These are phyloP conservation scores for Barnettozyma sucrosica DNA, from an alignment of 805 yeast species.

Conservation along the genomic window DNA sequence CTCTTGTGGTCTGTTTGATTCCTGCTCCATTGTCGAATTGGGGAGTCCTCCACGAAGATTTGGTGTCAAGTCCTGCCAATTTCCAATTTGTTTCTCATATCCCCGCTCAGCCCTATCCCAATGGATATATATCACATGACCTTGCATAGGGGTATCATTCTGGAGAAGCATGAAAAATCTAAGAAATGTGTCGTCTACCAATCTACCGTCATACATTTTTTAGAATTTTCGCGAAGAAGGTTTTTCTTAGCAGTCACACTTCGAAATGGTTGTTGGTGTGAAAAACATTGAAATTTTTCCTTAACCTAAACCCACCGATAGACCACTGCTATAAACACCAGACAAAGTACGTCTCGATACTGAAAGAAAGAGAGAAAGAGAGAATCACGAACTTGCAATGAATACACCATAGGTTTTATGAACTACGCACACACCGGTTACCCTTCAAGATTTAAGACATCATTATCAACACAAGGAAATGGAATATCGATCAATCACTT, in stretches of 20 bases:
- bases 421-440: too few relatives aligned
- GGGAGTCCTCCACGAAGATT: not conserved
- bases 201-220: not conserved
- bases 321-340: constrained; percentile 12
- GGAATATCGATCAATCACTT: not conserved
- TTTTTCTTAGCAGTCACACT: constrained; percentile 8
- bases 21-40: not conserved
- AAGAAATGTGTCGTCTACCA: not conserved
- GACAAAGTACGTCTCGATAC: constrained; percentile 23
- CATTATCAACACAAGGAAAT: too few relatives aligned
- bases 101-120: not conserved
- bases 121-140: not conserved
- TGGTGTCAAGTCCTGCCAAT: not conserved
- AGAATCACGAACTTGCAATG: not conserved
- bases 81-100: not conserved
- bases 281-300: constrained; percentile 26
- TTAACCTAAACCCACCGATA: constrained; percentile 4
- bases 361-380: constrained; percentile 2
- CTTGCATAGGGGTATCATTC: not conserved
- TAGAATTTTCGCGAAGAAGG: constrained; percentile 1
- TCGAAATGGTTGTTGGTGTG: not conserved
- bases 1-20: constrained; percentile 12
- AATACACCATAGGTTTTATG: not conserved
- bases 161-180: not conserved
- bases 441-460: too few relatives aligned